These are phyloP conservation scores for Rhododendron griersonianum DNA, from an alignment of 148 eudicot genomes.

Conservation along the genomic window DNA sequence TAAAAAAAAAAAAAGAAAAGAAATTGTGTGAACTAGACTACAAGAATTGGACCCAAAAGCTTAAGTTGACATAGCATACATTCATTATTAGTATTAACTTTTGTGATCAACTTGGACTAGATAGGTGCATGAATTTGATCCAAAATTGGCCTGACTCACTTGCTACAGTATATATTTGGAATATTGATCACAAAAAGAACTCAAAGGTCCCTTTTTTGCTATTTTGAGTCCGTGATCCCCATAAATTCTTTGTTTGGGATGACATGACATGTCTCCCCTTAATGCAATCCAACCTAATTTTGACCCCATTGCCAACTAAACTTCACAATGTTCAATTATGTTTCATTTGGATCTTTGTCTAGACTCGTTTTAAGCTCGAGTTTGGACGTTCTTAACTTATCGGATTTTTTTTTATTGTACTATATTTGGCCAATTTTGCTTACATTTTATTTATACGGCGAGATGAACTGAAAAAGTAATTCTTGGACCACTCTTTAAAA, in stretches of 20 bases:
- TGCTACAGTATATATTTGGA: background rate
- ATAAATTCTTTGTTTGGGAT: background rate
- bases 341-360: background rate
- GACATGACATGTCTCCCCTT: background rate
- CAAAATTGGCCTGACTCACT: background rate
- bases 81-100: background rate
- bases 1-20: no score
- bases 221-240: background rate
- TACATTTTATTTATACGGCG: background rate
- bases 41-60: background rate
- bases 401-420: background rate
- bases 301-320: slow-evolving; percentile 2
- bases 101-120: background rate
- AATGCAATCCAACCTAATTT: background rate
- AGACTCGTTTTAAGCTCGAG: background rate
- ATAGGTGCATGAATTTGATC: background rate
- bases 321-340: background rate
- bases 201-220: background rate
- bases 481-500: background rate
- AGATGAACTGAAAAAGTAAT: background rate
- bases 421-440: background rate
- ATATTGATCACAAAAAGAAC: background rate
- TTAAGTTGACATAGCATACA: background rate
- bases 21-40: background rate
- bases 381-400: background rate